Conservation (phyloP, 106 monocot genomes). For the Dioscorea alata region DNA sequence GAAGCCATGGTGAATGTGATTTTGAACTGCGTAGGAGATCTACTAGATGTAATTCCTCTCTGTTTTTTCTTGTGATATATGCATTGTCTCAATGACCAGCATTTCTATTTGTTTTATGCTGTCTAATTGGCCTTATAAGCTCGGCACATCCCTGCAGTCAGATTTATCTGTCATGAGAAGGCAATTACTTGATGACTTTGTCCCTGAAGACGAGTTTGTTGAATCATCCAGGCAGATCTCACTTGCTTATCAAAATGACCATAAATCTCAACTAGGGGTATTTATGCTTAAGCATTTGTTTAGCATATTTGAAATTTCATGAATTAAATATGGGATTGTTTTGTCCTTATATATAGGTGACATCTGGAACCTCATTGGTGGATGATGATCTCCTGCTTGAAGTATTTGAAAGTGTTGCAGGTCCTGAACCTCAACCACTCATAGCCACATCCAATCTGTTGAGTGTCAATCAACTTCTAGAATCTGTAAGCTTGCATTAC, state of each 20-base stretch:
- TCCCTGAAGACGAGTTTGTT: slow-evolving; percentile 57
- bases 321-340: not conserved
- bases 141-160: slow-evolving; percentile 26
- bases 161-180: slow-evolving; percentile 41
- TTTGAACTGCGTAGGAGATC: slow-evolving; percentile 39
- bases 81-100: not conserved
- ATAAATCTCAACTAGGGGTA: slow-evolving; percentile 27
- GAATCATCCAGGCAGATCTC: slow-evolving; percentile 24
- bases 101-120: not conserved
- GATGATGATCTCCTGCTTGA: slow-evolving; percentile 70
- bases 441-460: slow-evolving; percentile 35
- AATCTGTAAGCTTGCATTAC: slow-evolving; percentile 41
- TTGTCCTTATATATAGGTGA: slow-evolving; percentile 37
- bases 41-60: slow-evolving; percentile 42
- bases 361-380: slow-evolving; percentile 16
- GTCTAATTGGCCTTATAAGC: not conserved
- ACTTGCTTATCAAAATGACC: slow-evolving; percentile 18
- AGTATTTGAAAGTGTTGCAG: slow-evolving; percentile 39
- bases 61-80: not conserved
- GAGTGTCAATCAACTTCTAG: slow-evolving; percentile 76
- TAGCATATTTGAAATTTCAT: not conserved
- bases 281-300: not conserved
- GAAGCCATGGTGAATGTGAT: slow-evolving; percentile 52
- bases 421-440: slow-evolving; percentile 17
- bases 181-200: slow-evolving; percentile 55